Base-by-base conservation (phyloP, 768 basidiomycete genomes). In the Mycena sanguinolenta region DNA sequence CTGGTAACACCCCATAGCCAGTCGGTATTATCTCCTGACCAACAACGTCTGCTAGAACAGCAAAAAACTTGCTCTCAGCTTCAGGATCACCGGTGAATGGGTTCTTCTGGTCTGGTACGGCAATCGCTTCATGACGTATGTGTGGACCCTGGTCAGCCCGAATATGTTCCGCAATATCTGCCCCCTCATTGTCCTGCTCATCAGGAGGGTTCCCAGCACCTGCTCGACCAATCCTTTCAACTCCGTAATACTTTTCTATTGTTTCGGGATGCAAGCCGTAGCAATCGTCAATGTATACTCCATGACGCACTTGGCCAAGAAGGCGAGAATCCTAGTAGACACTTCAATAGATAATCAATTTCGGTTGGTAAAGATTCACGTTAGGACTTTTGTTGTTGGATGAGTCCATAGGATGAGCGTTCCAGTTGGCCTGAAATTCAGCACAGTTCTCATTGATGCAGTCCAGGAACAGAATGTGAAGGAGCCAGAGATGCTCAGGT, bases 401-500 rank as follows among this genome's bases (percentile, higher is more conserved):
- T n/a, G n/a, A 4, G 21, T 17, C 16, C 7, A 53, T 53, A 4
- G n/a, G n/a, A n/a, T n/a, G n/a, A n/a, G n/a, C n/a, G n/a, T n/a
- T n/a, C n/a, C n/a, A n/a, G n/a, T n/a, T n/a, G n/a, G n/a, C n/a
- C n/a, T n/a, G n/a, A n/a, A n/a, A n/a, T n/a, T n/a, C n/a, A n/a
- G n/a, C n/a, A n/a, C n/a, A n/a, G n/a, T n/a, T n/a, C n/a, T n/a
- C n/a, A n/a, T n/a, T n/a, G n/a, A n/a, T n/a, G n/a, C 27, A 2
- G 16, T 53, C 52, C 65, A 55, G 4, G 65, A 83, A 84, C 1
- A 83, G 65, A 7, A 2, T 9, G 19, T 84, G 81, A 1, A 86
- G 73, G 0, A 86, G 76, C 85, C 85, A 86, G 0, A 84, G 69
- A 66, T 86, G 84, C 4, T 46, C 4, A 0, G 52, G 52, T 28